A percentile compares a stretch with the other conserved stretches of the same genome.
These are phyloP conservation scores for Monosporascus cannonballus DNA, from an alignment of 2,329 filamentous ascomycete species.

Conservation along the genomic window DNA sequence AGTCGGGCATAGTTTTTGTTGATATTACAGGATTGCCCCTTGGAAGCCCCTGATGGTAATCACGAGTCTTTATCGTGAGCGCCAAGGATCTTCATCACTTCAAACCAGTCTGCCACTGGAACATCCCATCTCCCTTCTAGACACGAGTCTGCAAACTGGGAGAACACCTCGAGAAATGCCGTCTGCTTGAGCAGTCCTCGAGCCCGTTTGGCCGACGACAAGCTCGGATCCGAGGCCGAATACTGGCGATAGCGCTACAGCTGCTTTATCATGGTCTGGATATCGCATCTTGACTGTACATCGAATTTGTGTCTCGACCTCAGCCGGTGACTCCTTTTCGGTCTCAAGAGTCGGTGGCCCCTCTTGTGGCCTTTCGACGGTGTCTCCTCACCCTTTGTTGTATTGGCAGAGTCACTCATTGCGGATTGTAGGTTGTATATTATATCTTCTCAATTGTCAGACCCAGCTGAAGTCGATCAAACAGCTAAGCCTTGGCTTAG, in stretches of 20 bases:
- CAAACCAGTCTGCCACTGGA: slow-evolving; percentile 10
- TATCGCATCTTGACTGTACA: slow-evolving; percentile 11
- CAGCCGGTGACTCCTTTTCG: slow-evolving; percentile 9
- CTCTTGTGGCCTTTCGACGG: background rate
- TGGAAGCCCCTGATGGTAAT: slow-evolving; percentile 1
- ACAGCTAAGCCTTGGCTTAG: too few species aligned
- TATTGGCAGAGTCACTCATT: too few species aligned
- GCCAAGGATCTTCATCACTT: slow-evolving; percentile 7
- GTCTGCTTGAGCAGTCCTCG: slow-evolving; percentile 15
- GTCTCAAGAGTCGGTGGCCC: slow-evolving; percentile 1
- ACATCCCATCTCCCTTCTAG: slow-evolving; percentile 9
- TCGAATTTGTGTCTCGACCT: slow-evolving; percentile 10
- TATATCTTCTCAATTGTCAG: too few species aligned
- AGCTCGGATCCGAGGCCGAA: slow-evolving; percentile 14
- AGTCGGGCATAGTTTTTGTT: slow-evolving; percentile 18
- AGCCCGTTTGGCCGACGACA: slow-evolving; percentile 9
- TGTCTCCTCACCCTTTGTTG: background rate
- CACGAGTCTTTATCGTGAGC: background rate
- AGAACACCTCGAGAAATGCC: slow-evolving; percentile 6
- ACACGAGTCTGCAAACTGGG: slow-evolving; percentile 11
- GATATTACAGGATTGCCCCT: slow-evolving; percentile 2
- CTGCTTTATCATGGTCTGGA: slow-evolving; percentile 9
- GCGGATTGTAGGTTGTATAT: too few species aligned
- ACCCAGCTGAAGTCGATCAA: too few species aligned
- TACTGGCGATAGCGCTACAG: slow-evolving; percentile 14